Base-by-base conservation (phyloP, 495 filamentous ascomycete species). In the Penicillium coffeae region DNA sequence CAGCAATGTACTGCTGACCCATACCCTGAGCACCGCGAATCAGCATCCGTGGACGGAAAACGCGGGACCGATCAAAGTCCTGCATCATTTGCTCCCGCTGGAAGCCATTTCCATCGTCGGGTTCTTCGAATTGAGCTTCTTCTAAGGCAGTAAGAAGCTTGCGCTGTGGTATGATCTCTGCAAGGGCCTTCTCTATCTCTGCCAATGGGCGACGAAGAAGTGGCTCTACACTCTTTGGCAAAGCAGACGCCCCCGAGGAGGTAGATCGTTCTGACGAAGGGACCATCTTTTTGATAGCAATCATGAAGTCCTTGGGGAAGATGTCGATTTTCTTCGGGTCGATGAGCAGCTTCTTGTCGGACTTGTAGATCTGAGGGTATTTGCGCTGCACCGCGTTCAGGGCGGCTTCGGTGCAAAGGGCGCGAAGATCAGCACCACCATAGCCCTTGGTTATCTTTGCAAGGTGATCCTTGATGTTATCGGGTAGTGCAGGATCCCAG, bases 351-450 rank as follows among this genome's bases (percentile, higher is more conserved):
- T 97, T 97, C 62, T 94, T 79, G 56, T 88, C 81, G 0, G 92
- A 93, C 43, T 81, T 78, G 73, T 98, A 98, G 40, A 98, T 95
- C 60, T 98, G 94, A 8, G 93, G 93, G 62, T 93, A 98, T 15
- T 86, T 88, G 47, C 93, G 77, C 65, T 98, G 94, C 18, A 98
- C 91, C 10, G 93, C 90, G 66, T 97, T 98, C n/a, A 98, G 72
- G 7, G 94, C 89, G n/a, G 93, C 92, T 73, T 98, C 93, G 1
- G 94, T 98, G 69, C 89, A 96, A 38, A 98, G 78, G 21, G 94
- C 91, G 25, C 93, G 84, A 20, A 98, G 66, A 69, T 98, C 93
- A 6, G 93, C 93, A 73, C 93, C 93, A 53, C 90, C 92, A 62
- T 96, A 98, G 22, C 94, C 94, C 66, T 96, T 95, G 4, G 93